Conservation (phyloP, 495 filamentous ascomycete species). For the Penicillium macrosclerotiorum region DNA sequence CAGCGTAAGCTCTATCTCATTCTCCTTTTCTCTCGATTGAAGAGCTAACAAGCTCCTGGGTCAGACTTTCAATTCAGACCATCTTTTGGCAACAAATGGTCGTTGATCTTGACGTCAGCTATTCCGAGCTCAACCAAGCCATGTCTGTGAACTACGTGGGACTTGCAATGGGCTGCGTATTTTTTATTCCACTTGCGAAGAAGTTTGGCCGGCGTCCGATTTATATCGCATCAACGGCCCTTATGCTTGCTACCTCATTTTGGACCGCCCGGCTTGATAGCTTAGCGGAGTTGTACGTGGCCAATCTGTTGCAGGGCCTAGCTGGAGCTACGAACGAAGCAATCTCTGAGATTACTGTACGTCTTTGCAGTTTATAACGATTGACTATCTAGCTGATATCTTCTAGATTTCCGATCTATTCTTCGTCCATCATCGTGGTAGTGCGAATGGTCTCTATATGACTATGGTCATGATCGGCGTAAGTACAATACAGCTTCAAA, state of each 20-base stretch:
- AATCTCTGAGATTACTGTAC: conserved; percentile 35
- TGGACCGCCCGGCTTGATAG: conserved; percentile 25
- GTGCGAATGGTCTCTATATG: conserved; percentile 38
- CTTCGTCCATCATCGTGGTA: conserved; percentile 37
- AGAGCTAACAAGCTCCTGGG: neutral
- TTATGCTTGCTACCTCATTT: conserved; percentile 32
- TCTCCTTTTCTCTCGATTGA: too few relatives aligned
- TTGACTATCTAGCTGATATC: neutral
- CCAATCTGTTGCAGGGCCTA: conserved; percentile 31
- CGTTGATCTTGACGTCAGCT: conserved; percentile 26
- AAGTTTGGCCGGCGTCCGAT: conserved; percentile 35
- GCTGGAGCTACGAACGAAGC: conserved; percentile 36
- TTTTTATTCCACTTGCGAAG: conserved; percentile 36
- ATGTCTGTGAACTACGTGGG: conserved; percentile 37
- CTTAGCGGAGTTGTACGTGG: conserved; percentile 27
- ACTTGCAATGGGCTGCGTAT: conserved; percentile 27
- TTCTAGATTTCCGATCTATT: conserved; percentile 38
- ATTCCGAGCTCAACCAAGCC: conserved; percentile 24
- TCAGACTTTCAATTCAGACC: conserved; percentile 28
- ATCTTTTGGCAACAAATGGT: conserved; percentile 41
- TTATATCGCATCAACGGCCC: conserved; percentile 29
- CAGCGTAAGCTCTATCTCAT: conserved; percentile 21
- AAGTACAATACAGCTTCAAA: conserved; percentile 8
- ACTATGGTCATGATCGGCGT: conserved; percentile 37
- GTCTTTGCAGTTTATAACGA: neutral